Base-by-base conservation (phyloP, 2,329 filamentous ascomycete genomes). In the Bipolaris sorokiniana region DNA sequence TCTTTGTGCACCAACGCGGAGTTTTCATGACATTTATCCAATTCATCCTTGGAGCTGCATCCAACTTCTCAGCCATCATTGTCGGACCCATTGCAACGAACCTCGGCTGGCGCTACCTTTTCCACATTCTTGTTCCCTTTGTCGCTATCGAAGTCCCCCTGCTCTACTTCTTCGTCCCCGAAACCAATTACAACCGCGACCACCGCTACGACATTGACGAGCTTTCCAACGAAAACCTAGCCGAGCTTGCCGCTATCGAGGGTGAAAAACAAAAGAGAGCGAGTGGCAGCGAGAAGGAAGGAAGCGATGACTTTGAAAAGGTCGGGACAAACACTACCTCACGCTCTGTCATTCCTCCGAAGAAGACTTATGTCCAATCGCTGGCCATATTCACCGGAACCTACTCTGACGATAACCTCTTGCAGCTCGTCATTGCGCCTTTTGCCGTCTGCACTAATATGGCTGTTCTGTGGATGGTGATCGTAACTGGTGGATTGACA, bases 361-460 rank as follows among this genome's bases (percentile, higher is more conserved):
- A 72, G 58, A 78, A 78, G 57, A 76, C 75, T 0, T 76, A 73
- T 48, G 37, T 63, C 10, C 73, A 79, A 47, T 69, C 74, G 23
- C 62, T 78, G 6, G 65, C 67, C 4, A 65, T 80, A 23, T 78
- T 78, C 61, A 76, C 71, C n/a, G 78, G 77, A 42, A 75, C 70
- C 5, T 72, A 77, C 52, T 73, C 70, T 1, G 57, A 76, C 26
- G 77, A 78, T 38, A 74, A 72, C 40, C 69, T 79, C 34, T 62
- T 78, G 49, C 72, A 76, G 40, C 73, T 78, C 9, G 54, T 71
- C 18, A 70, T 76, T 54, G 77, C 81, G 1, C 82, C 82, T 0
- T 72, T 84, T 33, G 77, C 82, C 3, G 75, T 84, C 46, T 79
- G 83, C 63, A 77, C 79, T 48, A 84, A 84, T 53, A 76, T 83